Conservation (phyloP, 2,329 filamentous ascomycete species). For the Monosporascus sp. region DNA sequence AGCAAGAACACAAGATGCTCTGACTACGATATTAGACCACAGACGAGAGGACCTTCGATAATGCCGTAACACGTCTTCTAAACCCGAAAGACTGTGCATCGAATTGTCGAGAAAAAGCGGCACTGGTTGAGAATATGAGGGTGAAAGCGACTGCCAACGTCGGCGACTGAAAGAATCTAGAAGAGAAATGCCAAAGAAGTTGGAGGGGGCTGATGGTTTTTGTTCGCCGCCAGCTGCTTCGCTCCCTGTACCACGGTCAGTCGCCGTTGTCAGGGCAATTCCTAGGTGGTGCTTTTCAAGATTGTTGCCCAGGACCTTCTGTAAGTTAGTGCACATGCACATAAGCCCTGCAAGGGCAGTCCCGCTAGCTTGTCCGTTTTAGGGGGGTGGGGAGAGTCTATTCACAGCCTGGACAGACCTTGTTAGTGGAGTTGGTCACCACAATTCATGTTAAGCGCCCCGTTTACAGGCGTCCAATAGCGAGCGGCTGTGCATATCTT, state of each 20-base stretch:
- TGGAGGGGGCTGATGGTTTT: neutral
- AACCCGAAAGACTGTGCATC: neutral
- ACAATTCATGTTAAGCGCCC: neutral
- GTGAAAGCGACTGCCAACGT: neutral
- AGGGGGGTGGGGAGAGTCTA: neutral
- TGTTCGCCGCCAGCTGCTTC: neutral
- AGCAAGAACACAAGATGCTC: neutral
- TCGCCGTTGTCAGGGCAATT: slow-evolving; percentile 1
- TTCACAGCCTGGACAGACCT: neutral
- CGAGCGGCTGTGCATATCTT: neutral
- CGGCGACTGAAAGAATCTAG: neutral
- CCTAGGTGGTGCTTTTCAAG: neutral
- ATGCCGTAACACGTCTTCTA: neutral
- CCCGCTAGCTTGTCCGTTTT: neutral
- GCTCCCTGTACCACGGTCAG: neutral
- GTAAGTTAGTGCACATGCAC: neutral
- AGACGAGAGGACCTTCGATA: neutral
- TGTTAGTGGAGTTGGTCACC: neutral
- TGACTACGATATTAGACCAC: neutral
- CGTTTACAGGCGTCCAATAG: neutral
- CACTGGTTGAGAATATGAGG: neutral
- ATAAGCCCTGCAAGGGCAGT: neutral
- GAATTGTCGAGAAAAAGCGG: neutral
- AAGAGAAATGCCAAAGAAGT: neutral
- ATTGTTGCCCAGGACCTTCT: neutral